These are phyloP conservation scores for Suillus alpinus DNA, from an alignment of 768 basidiomycete genomes.

Conservation along the genomic window DNA sequence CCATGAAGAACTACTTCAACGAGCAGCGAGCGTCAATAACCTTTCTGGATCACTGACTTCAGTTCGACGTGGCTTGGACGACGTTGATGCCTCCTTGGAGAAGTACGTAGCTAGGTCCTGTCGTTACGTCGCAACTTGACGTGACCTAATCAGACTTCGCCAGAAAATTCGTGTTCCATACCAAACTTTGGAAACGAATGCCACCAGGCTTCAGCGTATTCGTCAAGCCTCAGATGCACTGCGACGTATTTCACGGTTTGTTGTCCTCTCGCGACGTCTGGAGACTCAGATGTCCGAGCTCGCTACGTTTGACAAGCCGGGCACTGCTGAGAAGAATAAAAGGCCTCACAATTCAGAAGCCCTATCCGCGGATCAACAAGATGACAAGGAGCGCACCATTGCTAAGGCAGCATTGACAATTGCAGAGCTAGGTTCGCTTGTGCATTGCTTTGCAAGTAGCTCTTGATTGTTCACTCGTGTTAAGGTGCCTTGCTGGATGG, in stretches of 20 bases:
- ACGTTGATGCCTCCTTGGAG: slow-evolving; percentile 73
- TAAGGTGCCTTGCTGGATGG: slow-evolving; percentile 53
- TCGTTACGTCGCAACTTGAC: slow-evolving; percentile 1
- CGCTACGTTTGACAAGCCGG: slow-evolving; percentile 5
- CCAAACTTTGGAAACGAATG: slow-evolving; percentile 65
- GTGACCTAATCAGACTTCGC: slow-evolving; percentile 55
- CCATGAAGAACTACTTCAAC: slow-evolving; percentile 78
- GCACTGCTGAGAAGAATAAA: not conserved
- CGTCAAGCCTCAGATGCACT: slow-evolving; percentile 84
- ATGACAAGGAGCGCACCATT: slow-evolving; percentile 82
- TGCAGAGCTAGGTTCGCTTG: slow-evolving; percentile 76
- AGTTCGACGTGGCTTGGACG: slow-evolving; percentile 66
- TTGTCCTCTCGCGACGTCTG: slow-evolving; percentile 76
- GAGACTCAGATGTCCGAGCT: slow-evolving; percentile 84
- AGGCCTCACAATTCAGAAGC: not conserved
- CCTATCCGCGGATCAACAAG: slow-evolving; percentile 44
- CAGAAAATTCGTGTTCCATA: slow-evolving; percentile 86
- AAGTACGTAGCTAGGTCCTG: slow-evolving; percentile 47
- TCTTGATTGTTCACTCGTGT: slow-evolving; percentile 6
- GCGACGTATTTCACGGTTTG: slow-evolving; percentile 81
- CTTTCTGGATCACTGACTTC: slow-evolving; percentile 67
- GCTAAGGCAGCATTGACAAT: slow-evolving; percentile 94
- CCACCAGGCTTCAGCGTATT: slow-evolving; percentile 70
- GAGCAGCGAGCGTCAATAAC: slow-evolving; percentile 73
- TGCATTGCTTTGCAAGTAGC: not conserved